Evolutionary conservation across 306 rosid genomes (phyloP), one percentile per base, ranked within the genome.

Genomic region (Canavalia gladiata): DNA sequence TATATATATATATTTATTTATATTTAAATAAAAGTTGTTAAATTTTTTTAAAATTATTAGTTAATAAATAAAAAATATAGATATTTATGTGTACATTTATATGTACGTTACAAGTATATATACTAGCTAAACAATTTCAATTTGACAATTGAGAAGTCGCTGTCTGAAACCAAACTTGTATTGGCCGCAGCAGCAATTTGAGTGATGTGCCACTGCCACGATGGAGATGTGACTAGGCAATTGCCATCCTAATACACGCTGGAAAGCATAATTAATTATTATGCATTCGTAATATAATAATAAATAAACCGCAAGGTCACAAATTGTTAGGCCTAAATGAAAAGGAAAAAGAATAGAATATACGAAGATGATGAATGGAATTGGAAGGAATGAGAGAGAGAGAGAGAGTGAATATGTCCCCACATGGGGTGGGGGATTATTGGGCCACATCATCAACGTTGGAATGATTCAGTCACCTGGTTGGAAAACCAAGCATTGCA

Each of bases 401-500:
- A 54, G 29, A 43, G 80, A 63, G 49, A 28, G 49, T 35, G 72
- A 33, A 25, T 18, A 18, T 18, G 76, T 79, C 7, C 75, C 84
- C 79, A 84, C 60, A 18, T 5, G 30, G 2, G 35, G 11, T 28
- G 31, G 7, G 7, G 7, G 39, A 30, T 45, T 7, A 37, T 63
- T 80, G 51, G 67, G 6, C 83, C 81, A 81, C 77, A 31, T 76
- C 82, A 75, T 75, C 77, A 71, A 11, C 45, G 31, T 56, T 55
- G 75, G 73, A 81, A 85, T 81, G 80, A 81, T 76, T 74, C 25
- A 35, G 75, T 46, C 79, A 70, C 74, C 82, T 68, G 68, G 60
- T 81, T 81, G 68, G 80, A 81, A 73, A 64, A 76, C 55, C 29
- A 8, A 75, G 37, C 52, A 9, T 49, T 6, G 45, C 81, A 81